Evolutionary conservation across 116 monocot genomes (phyloP).

Genomic region (Dioscorea cayenensis): DNA sequence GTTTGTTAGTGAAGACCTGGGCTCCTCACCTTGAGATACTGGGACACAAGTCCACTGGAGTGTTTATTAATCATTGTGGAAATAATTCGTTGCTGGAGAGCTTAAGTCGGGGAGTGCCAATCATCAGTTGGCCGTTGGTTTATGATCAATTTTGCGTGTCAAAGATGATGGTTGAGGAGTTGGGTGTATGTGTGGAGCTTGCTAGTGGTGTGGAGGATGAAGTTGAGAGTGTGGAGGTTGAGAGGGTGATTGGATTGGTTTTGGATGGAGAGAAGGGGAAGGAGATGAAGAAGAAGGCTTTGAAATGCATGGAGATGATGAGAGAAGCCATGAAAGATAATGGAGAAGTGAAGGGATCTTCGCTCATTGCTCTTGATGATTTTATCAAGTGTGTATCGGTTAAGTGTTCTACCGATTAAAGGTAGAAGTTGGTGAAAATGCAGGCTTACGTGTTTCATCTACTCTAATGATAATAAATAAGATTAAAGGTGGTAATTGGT

Average conservation of each 20-base stretch:
- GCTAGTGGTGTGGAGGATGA: slow-evolving; percentile 16
- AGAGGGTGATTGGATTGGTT: slow-evolving; percentile 14
- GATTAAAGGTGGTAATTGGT: no score
- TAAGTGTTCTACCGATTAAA: neutral
- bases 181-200: slow-evolving; percentile 31
- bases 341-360: slow-evolving; percentile 14
- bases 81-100: slow-evolving; percentile 43
- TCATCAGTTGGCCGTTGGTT: no score
- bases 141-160: slow-evolving; percentile 27
- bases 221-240: slow-evolving; percentile 10
- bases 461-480: no score
- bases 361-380: slow-evolving; percentile 9
- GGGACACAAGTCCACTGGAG: no score
- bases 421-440: no score
- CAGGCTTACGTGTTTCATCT: no score
- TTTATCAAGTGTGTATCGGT: slow-evolving; percentile 6
- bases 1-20: slow-evolving; percentile 2
- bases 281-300: slow-evolving; percentile 19
- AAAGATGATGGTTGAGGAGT: slow-evolving; percentile 31
- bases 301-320: slow-evolving; percentile 2
- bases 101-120: neutral
- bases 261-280: slow-evolving; percentile 16
- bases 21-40: no score
- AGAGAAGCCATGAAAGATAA: slow-evolving; percentile 10
- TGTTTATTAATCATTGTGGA: no score